Base-by-base conservation (phyloP, 75 land plant species). In the Pseudotsuga menziesii region DNA sequence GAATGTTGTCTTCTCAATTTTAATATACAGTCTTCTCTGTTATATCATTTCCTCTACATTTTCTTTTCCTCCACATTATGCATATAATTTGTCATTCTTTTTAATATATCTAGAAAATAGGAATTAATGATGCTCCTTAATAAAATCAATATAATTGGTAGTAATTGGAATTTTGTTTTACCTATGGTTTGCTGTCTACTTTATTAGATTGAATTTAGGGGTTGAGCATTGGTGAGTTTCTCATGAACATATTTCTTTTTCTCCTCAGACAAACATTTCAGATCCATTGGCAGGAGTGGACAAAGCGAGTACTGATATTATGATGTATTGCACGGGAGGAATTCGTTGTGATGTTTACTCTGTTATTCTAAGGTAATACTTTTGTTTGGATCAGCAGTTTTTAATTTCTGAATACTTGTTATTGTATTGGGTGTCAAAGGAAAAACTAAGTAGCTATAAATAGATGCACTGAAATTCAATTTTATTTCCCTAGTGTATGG, bases 271-370 rank as follows among this genome's bases (percentile, higher is more conserved):
- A 9, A 69, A 69, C 25, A 36, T 39, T 69, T 80, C 85, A 66
- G 93, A 94, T 84, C 98, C 93, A 76, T 73, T 94, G 62, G 79
- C 84, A 71, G 69, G 72, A 26, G 81, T 89, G 73, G 95, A 94
- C 72, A 94, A 92, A 83, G 89, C 86, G 67, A 78, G 79, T 11
- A 90, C 86, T 0, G 90, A 94, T 58, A 77, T 94, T 60, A 73
- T 94, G 76, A 94, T 94, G 98, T 94, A 94, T 75, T 94, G 98
- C 73, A 94, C 93, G 20, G 95, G 98, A 32, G 98, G 98, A 70
- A 94, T 94, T 67, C 88, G 95, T 0, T 94, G 98, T 80, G 98
- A 94, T 83, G 91, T 94, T 4, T 94, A 94, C 82, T 94, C 93
- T 55, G 80, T 93, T 61, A 90, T 94, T 54, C 85, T 94, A 48